A percentile compares a stretch with the other conserved stretches of the same genome.
phyloP scores from a whole-genome alignment of 441 rosid species.

The Euphorbia celastroides region DNA sequence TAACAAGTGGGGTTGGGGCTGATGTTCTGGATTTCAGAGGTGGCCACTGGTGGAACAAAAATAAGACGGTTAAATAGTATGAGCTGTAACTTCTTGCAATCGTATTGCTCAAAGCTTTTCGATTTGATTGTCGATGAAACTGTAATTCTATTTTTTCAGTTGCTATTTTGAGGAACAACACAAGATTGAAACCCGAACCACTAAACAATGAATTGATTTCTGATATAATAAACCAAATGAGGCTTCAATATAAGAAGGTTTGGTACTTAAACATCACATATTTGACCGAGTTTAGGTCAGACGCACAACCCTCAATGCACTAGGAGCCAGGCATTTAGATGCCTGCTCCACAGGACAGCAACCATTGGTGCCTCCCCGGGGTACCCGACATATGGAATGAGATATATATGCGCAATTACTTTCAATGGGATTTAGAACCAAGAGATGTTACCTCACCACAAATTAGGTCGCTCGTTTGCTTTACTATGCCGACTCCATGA shows the following conservation, averaged over 20 bases:
- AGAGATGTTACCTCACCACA: slow-evolving; percentile 20
- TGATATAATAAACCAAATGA: slow-evolving; percentile 40
- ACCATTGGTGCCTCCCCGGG: slow-evolving; percentile 88
- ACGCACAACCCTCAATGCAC: slow-evolving; percentile 63
- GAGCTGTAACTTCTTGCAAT: neutral
- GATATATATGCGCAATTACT: slow-evolving; percentile 57
- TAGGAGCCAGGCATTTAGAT: slow-evolving; percentile 49
- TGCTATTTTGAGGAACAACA: slow-evolving; percentile 56
- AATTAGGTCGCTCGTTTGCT: slow-evolving; percentile 11
- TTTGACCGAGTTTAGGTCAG: slow-evolving; percentile 58
- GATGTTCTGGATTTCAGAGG: slow-evolving; percentile 66
- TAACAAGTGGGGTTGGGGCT: slow-evolving; percentile 56
- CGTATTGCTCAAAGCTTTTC: no score
- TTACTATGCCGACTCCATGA: slow-evolving; percentile 39
- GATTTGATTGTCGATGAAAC: no score
- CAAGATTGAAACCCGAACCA: slow-evolving; percentile 44
- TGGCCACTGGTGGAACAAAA: slow-evolving; percentile 90
- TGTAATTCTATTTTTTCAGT: no score
- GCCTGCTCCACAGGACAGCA: slow-evolving; percentile 72
- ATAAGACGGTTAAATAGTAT: slow-evolving; percentile 58
- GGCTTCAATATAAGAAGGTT: slow-evolving; percentile 37
- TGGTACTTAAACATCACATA: slow-evolving; percentile 60
- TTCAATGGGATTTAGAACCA: slow-evolving; percentile 47
- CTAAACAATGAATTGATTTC: slow-evolving; percentile 43
- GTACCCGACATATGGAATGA: slow-evolving; percentile 76